A percentile compares a stretch with the other conserved stretches of the same genome.
Evolutionary conservation across 306 rosid genomes (phyloP).

Genomic region (Ziziphus jujuba): DNA sequence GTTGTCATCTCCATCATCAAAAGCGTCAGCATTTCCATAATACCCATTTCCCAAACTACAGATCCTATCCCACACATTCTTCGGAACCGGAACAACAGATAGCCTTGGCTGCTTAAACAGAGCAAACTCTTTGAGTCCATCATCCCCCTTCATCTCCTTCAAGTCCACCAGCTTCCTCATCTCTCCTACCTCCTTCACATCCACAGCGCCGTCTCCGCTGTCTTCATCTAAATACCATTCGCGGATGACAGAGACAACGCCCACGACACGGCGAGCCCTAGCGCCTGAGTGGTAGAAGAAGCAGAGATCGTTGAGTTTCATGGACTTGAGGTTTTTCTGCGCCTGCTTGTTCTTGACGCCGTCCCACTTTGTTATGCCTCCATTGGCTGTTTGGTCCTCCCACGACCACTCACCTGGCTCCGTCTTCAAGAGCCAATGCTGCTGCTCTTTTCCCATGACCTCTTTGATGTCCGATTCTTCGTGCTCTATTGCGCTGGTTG

Average conservation of each 20-base stretch:
- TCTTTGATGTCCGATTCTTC: background rate
- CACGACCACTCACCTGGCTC: slow-evolving; percentile 90
- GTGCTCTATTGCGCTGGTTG: background rate
- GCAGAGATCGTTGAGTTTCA: slow-evolving; percentile 62
- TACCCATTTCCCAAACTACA: no score
- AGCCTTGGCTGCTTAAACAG: slow-evolving; percentile 70
- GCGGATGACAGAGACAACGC: slow-evolving; percentile 60
- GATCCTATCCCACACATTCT: slow-evolving; percentile 48
- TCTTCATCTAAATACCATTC: slow-evolving; percentile 49
- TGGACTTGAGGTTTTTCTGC: slow-evolving; percentile 73
- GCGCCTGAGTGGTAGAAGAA: slow-evolving; percentile 88
- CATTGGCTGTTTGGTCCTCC: slow-evolving; percentile 80
- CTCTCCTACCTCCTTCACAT: slow-evolving; percentile 73
- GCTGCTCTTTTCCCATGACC: slow-evolving; percentile 23
- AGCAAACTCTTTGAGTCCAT: slow-evolving; percentile 47
- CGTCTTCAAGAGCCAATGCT: slow-evolving; percentile 70
- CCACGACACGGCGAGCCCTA: slow-evolving; percentile 73
- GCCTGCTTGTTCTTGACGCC: slow-evolving; percentile 93
- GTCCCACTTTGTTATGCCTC: slow-evolving; percentile 77
- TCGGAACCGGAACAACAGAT: slow-evolving; percentile 69
- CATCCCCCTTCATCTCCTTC: slow-evolving; percentile 68
- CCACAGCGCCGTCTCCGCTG: slow-evolving; percentile 40
- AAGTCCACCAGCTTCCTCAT: slow-evolving; percentile 73
- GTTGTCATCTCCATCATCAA: no score
- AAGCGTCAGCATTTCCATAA: no score